A percentile compares a stretch with the other conserved stretches of the same genome.
These are phyloP conservation scores for Aphanomyces cochlioides DNA, from an alignment of 352 stramenopile genomes.

Conservation along the genomic window DNA sequence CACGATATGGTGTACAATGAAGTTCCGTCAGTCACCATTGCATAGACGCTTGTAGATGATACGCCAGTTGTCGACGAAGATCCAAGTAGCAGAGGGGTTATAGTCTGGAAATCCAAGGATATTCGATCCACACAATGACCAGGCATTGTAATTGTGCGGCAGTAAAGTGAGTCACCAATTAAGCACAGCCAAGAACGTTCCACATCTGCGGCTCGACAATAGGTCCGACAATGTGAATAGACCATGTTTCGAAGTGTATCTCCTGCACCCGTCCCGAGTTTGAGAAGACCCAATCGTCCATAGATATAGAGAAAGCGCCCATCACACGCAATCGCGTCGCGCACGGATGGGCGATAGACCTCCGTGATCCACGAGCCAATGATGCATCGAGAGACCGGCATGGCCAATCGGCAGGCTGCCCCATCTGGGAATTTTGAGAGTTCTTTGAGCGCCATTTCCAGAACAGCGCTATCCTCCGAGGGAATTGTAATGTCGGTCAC, in stretches of 20 bases:
- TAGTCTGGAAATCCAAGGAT: conserved; percentile 36
- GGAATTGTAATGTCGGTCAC: conserved; percentile 27
- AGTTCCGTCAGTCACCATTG: conserved; percentile 59
- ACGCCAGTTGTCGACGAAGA: conserved; percentile 39
- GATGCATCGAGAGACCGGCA: conserved; percentile 54
- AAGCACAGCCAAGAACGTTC: conserved; percentile 76
- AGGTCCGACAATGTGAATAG: conserved; percentile 59
- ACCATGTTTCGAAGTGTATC: conserved; percentile 64
- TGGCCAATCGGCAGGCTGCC: conserved; percentile 35
- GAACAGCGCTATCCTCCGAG: conserved; percentile 18
- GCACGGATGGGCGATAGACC: conserved; percentile 55
- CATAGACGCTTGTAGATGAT: conserved; percentile 62
- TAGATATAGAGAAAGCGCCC: conserved; percentile 68
- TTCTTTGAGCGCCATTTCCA: conserved; percentile 36
- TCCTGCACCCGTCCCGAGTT: conserved; percentile 65
- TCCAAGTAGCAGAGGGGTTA: conserved; percentile 61
- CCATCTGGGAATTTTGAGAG: conserved; percentile 37
- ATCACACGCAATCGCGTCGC: conserved; percentile 68
- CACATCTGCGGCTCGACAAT: conserved; percentile 52
- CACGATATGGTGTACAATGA: conserved; percentile 64
- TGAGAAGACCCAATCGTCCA: conserved; percentile 54
- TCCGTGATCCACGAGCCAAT: conserved; percentile 65
- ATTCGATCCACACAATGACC: conserved; percentile 64
- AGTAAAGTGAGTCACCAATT: conserved; percentile 60
- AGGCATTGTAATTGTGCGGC: conserved; percentile 68